Evolutionary conservation across 1,284 basidiomycete species (phyloP), one percentile per base, ranked within the genome.

Genomic region (Cystobasidium slooffiae): DNA sequence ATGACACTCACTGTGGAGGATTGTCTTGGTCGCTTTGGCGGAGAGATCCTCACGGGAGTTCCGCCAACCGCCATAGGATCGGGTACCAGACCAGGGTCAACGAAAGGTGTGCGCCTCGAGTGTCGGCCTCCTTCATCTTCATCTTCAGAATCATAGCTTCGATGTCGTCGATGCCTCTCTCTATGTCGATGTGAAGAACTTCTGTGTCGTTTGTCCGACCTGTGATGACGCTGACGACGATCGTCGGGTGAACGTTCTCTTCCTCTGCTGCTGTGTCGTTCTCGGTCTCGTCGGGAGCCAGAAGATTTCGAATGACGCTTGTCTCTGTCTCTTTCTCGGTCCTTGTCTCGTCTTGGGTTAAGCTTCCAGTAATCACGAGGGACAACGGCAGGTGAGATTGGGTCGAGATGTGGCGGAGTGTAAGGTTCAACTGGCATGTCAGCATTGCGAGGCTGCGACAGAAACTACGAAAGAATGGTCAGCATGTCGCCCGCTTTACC

Each of bases 351-450:
- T 6, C 61, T 41, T 6, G 44, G n/a, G n/a, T 66, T 14, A 6
- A 22, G 10, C 20, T 66, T 51, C 64, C 64, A 66, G 18, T 53
- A 66, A 24, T 55, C 64, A 24, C 64, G 64, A 66, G 64, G 20
- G 7, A 66, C 64, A 18, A 66, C 16, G 10, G 64, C 64, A 53
- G 64, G 64, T 9, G 64, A 66, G 51, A 53, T 66, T 1, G 49
- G 47, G 46, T 51, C 64, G 41, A 66, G 41, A 22, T 66, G 64
- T 46, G 64, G 64, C 2, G 64, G 64, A 7, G 64, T 66, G 22
- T 52, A 53, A 53, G 64, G 49, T 39, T 51, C 31, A 41, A 53
- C 16, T 14, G 64, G 64, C 24, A 49, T 41, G 3, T 10, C 16
- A 14, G 37, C 14, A 37, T 66, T 66, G 24, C 49, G 64, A 16